phyloP scores from a whole-genome alignment of 176 grass and related monocot species.

The Luzula sylvatica region DNA sequence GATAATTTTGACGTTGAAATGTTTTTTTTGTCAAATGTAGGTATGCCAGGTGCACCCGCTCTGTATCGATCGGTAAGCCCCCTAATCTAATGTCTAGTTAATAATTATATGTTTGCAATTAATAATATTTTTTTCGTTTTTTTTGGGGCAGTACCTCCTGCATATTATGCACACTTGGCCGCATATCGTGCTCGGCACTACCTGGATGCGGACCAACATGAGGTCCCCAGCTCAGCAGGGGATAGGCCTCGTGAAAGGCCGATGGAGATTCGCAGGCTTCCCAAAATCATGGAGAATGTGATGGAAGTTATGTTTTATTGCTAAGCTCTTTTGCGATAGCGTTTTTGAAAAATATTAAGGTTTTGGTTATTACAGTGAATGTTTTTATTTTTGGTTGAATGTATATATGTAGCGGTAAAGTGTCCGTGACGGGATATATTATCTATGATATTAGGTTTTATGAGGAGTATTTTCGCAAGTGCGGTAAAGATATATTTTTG shows the following conservation, averaged over 20 bases:
- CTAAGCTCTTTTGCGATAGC: too few species aligned
- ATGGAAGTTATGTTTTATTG: constrained; percentile 85
- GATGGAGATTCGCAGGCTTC: constrained; percentile 43
- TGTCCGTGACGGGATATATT: too few species aligned
- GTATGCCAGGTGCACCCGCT: constrained; percentile 75
- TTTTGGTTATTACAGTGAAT: not conserved
- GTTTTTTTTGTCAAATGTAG: constrained; percentile 34
- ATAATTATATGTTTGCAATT: not conserved
- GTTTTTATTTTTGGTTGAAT: not conserved
- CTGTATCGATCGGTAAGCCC: constrained; percentile 69
- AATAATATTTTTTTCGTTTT: not conserved
- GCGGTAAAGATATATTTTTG: too few species aligned
- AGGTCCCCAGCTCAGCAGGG: constrained; percentile 21
- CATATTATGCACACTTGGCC: constrained; percentile 69
- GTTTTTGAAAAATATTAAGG: constrained; percentile 1
- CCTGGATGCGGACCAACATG: constrained; percentile 45
- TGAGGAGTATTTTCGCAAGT: too few species aligned
- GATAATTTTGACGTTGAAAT: not conserved
- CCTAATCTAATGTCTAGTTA: not conserved
- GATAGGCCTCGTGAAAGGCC: constrained; percentile 27
- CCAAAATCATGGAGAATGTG: constrained; percentile 55
- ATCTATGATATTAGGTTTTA: too few species aligned
- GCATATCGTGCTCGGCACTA: constrained; percentile 62
- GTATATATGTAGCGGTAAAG: not conserved
- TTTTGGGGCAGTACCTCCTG: constrained; percentile 56